Evolutionary conservation across 495 filamentous ascomycete genomes (phyloP).

Genomic region (Trichoderma asperelloides): DNA sequence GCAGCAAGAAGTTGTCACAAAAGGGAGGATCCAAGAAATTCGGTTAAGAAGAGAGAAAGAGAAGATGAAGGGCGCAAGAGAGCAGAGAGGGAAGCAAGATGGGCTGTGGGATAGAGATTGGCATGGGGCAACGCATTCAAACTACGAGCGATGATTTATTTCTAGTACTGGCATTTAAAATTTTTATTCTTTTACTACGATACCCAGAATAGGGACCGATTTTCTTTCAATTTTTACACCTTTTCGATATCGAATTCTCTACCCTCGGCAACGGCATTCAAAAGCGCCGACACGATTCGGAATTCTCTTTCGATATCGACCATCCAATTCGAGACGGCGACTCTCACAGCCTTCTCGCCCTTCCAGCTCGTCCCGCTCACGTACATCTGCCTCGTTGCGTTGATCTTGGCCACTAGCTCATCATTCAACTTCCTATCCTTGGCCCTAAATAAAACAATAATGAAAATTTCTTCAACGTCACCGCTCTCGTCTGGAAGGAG

Average conservation of each 20-base stretch:
- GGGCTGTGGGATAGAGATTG: neutral
- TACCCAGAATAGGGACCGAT: neutral
- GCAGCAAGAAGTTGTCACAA: slow-evolving; percentile 17
- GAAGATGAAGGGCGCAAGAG: neutral
- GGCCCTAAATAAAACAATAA: slow-evolving; percentile 75
- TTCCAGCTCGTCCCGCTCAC: slow-evolving; percentile 76
- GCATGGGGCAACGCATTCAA: neutral
- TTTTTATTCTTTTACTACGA: neutral
- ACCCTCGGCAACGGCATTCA: slow-evolving; percentile 24
- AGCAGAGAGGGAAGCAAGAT: neutral
- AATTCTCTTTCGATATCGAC: slow-evolving; percentile 49
- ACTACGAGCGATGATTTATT: neutral
- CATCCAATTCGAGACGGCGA: slow-evolving; percentile 82
- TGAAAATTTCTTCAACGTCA: slow-evolving; percentile 44
- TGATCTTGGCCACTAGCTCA: slow-evolving; percentile 58
- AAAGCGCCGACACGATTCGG: slow-evolving; percentile 38
- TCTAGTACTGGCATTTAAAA: neutral
- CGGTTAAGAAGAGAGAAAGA: slow-evolving; percentile 24
- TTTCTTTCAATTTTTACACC: neutral
- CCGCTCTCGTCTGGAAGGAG: slow-evolving; percentile 45
- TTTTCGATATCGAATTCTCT: slow-evolving; percentile 5
- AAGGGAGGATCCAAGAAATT: slow-evolving; percentile 43
- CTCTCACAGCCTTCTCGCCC: slow-evolving; percentile 58
- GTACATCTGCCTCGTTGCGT: slow-evolving; percentile 65
- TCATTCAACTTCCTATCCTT: slow-evolving; percentile 58